These are phyloP conservation scores for Tetrapyrgos nigripes DNA, from an alignment of 1,284 basidiomycete genomes.

Conservation along the genomic window DNA sequence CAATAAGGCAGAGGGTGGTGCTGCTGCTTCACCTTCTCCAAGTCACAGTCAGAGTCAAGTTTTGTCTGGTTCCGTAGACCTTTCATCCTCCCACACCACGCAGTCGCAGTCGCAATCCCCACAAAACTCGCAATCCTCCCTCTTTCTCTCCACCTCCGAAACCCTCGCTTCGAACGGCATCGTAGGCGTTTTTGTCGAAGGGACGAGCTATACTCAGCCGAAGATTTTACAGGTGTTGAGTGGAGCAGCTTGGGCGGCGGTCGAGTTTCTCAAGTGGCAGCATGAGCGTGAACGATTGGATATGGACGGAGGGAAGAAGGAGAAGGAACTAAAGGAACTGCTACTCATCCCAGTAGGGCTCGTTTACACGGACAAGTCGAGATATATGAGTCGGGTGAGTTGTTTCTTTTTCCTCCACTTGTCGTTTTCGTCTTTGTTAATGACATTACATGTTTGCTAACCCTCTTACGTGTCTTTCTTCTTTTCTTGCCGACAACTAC, in stretches of 20 bases:
- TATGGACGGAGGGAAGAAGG: constrained; percentile 18
- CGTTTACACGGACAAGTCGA: constrained; percentile 77
- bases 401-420: constrained; percentile 2
- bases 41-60: no score
- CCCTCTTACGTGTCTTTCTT: no score
- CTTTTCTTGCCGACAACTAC: no score
- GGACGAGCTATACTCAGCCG: constrained; percentile 69
- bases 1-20: constrained; percentile 29
- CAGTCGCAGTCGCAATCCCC: not conserved
- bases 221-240: constrained; percentile 74
- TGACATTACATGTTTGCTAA: no score
- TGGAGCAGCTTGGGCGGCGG: constrained; percentile 79
- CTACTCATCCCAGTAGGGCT: constrained; percentile 67
- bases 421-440: not conserved
- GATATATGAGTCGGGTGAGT: constrained; percentile 65
- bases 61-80: constrained; percentile 13
- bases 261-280: constrained; percentile 70
- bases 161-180: constrained; percentile 63
- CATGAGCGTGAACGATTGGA: constrained; percentile 30
- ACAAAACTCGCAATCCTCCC: constrained; percentile 53
- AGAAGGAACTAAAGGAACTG: constrained; percentile 15
- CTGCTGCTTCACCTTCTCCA: constrained; percentile 9
- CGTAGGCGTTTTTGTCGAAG: constrained; percentile 82
- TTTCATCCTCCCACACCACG: not conserved
- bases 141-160: constrained; percentile 72